A percentile compares a stretch with the other conserved stretches of the same genome.
Evolutionary conservation across 1,284 basidiomycete species (phyloP).

Genomic region (Mrakiaceae sp.): DNA sequence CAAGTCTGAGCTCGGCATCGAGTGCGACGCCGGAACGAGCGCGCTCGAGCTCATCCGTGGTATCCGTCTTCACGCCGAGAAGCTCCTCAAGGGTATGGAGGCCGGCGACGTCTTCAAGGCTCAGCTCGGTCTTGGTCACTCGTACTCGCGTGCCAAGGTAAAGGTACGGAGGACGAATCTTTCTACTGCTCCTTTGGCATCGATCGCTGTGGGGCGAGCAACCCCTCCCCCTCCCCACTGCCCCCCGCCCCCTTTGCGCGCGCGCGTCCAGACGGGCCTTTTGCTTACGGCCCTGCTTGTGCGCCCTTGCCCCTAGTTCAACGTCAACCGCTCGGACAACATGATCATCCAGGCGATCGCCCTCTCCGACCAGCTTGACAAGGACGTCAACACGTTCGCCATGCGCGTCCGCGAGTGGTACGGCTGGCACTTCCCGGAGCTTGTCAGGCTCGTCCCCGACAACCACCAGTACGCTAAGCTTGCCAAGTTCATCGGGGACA

Average conservation of each 20-base stretch:
- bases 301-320: conserved; percentile 51
- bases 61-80: conserved; percentile 81
- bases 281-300: background rate
- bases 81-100: conserved; percentile 80
- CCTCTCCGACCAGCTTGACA: conserved; percentile 96
- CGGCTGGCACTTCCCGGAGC: conserved; percentile 99
- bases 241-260: background rate
- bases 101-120: conserved; percentile 82
- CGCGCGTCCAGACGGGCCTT: background rate
- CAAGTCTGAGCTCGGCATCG: conserved; percentile 61
- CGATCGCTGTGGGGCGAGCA: background rate
- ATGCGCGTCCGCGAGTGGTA: conserved; percentile 99
- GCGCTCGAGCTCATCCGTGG: conserved; percentile 86
- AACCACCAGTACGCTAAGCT: conserved; percentile 89
- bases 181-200: background rate
- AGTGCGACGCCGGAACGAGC: conserved; percentile 79
- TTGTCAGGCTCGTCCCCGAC: conserved; percentile 86
- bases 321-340: conserved; percentile 98
- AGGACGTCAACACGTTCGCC: conserved; percentile 97
- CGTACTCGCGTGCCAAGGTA: conserved; percentile 94
- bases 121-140: conserved; percentile 93
- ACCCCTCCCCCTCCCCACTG: background rate
- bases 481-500: conserved; percentile 82
- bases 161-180: conserved; percentile 41
- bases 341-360: conserved; percentile 99